Evolutionary conservation across 441 rosid genomes (phyloP), one percentile per base, ranked within the genome.

Genomic region (Syzygium malaccense): DNA sequence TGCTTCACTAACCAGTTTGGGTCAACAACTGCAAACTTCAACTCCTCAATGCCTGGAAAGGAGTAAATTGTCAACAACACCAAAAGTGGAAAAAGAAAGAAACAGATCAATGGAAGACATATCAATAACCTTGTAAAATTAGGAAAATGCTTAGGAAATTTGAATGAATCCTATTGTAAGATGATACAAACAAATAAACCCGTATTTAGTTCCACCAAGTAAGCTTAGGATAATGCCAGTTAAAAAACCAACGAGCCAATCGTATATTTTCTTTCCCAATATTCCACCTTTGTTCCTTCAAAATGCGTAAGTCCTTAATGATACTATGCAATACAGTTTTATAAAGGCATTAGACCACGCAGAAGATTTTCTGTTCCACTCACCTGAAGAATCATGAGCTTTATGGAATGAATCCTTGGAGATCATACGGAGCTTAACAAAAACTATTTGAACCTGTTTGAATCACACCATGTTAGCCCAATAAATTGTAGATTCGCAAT

Each of bases 1-100:
- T 93, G 93, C 92, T 91, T 95, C 92, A 92, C 92, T 19, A 93
- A 92, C 99, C 99, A 98, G 87, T 94, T 92, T 64, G 93, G 92
- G 86, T 96, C 98, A 90, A 88, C 87, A 87, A 93, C 93, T 3
- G 92, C 93, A 92, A 97, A 92, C 93, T 94, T 94, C 93, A 98
- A 92, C 92, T 95, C 98, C 95, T 96, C 98, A 89, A 93, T 85
- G 71, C 92, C 99, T 96, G 92, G 90, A 91, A 85, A 56, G 88
- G 83, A 86, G 78, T 87, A 86, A 87, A 80, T 25, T 87, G 23
- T 58, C 91, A 85, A 89, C 7, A 90, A 55, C 87, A 86, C 86
- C 87, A 93, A 89, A 87, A 87, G 89, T 89, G 88, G 79, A 89
- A 89, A 48, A 53, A 88, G 19, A 84, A 85, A 33, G 53, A 54